A percentile compares a stretch with the other conserved stretches of the same genome.
Conservation (phyloP, 768 basidiomycete genomes). For the Tephrocybe rancida region DNA sequence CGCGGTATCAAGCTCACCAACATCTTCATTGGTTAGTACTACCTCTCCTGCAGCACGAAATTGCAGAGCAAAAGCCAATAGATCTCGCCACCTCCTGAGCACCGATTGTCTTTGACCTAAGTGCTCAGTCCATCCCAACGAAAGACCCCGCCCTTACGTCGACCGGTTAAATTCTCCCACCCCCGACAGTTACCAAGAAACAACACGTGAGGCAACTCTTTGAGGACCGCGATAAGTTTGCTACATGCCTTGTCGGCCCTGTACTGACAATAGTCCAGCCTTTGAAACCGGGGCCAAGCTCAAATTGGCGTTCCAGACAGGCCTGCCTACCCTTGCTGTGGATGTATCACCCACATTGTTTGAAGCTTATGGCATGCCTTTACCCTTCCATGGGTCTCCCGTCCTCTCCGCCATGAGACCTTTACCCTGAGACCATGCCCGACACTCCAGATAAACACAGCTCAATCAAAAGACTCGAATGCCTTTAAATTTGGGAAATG, state of each 20-base stretch:
- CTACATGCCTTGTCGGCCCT: not conserved
- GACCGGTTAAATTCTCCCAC: constrained; percentile 66
- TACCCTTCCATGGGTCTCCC: too few species aligned
- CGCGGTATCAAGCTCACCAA: constrained; percentile 93
- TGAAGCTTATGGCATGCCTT: too few species aligned
- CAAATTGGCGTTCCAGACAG: constrained; percentile 58
- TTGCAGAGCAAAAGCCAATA: constrained; percentile 77
- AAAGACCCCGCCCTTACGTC: constrained; percentile 39
- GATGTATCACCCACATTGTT: constrained; percentile 66
- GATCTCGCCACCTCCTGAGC: constrained; percentile 69
- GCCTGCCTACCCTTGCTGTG: constrained; percentile 70
- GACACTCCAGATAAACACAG: too few species aligned
- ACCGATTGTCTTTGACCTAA: constrained; percentile 40
- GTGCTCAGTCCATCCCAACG: constrained; percentile 32
- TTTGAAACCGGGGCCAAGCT: constrained; percentile 63
- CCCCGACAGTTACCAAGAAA: constrained; percentile 73
- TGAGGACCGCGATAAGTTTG: constrained; percentile 59
- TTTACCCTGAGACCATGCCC: too few species aligned
- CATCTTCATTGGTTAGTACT: constrained; percentile 83
- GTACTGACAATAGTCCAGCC: constrained; percentile 39
- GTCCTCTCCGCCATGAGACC: too few species aligned
- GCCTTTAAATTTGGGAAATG: too few species aligned
- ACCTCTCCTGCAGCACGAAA: constrained; percentile 76
- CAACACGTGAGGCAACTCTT: constrained; percentile 71
- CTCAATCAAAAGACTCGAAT: too few species aligned